These are phyloP conservation scores for Persicaria tinctoria DNA, from an alignment of 148 eudicot species.

Conservation along the genomic window DNA sequence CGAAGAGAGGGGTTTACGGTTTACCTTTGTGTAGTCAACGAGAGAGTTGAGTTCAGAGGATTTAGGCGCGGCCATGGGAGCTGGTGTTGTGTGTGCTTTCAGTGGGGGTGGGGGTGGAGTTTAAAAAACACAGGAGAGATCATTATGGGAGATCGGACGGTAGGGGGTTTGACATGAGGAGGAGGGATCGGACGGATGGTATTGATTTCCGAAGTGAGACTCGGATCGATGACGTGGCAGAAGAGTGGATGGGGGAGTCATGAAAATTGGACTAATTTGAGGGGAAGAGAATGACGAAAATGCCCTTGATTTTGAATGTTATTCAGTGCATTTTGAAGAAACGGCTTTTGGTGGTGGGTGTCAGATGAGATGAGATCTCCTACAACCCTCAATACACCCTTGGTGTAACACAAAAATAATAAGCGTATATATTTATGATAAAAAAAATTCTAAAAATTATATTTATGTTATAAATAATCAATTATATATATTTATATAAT, in stretches of 20 bases:
- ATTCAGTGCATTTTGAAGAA: neutral
- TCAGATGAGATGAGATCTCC: too few relatives aligned
- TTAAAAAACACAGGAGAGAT: neutral
- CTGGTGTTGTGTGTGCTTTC: neutral
- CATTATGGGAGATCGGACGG: neutral
- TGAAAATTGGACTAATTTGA: neutral
- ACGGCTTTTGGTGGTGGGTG: neutral
- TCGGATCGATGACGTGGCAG: neutral
- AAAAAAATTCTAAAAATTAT: too few relatives aligned
- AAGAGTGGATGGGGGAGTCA: neutral
- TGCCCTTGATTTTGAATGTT: neutral
- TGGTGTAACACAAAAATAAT: too few relatives aligned
- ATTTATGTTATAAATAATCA: too few relatives aligned
- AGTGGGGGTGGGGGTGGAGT: neutral
- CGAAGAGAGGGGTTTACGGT: neutral
- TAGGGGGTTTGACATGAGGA: neutral
- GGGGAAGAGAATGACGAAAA: neutral
- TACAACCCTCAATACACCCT: too few relatives aligned
- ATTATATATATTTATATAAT: too few relatives aligned
- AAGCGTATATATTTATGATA: too few relatives aligned
- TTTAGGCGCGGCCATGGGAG: neutral
- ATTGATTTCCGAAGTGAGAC: neutral
- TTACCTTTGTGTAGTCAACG: slow-evolving; percentile 34
- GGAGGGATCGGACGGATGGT: slow-evolving; percentile 9
- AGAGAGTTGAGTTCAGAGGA: slow-evolving; percentile 14